Base-by-base conservation (phyloP, 2,329 filamentous ascomycete genomes). In the Hymenoscyphus linearis region DNA sequence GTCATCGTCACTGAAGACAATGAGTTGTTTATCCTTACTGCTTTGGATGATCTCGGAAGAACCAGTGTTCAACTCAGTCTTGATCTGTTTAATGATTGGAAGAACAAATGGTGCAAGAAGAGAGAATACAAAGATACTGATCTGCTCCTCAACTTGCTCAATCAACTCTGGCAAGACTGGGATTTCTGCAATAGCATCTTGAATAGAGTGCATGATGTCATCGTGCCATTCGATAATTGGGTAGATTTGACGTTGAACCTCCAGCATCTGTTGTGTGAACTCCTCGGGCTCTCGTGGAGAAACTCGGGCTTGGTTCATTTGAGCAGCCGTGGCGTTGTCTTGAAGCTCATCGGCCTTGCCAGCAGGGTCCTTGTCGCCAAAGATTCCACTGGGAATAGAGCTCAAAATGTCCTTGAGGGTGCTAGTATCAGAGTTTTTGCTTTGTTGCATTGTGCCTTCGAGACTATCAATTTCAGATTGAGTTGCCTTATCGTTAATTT, bases 181-280 rank as follows among this genome's bases (percentile, higher is more conserved):
- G 47, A 97, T 92, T 67, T 90, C 87, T 75, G 96, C 90, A 62
- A 96, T 87, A 13, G 90, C 86, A 69, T 88, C 80, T 54, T 85
- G 84, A 70, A 97, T 93, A 57, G 77, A 78, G 77, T 93, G 87
- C 82, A 97, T 86, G 62, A 96, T 79, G 56, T 93, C 86, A 73
- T 97, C 93, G 71, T 97, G 93, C 80, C 92, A 96, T 74, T 96
- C 83, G 63, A 97, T 88, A 65, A 91, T 89, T 1, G 93, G 93
- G 79, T 93, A 93, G 67, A 97, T 88, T 74, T 96, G 88, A 72
- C 82, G 78, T 67, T 88, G 89, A 57, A 92, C 80, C 64, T 90
- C 80, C 66, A 87, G 80, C 68, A 96, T 79, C 73, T 96, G 90
- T n/a, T 74, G 72, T 14, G 91, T 91, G 76, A 91, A 96, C 68